phyloP scores from a whole-genome alignment of 108 stramenopile genomes.

The Cyclotella atomus region DNA sequence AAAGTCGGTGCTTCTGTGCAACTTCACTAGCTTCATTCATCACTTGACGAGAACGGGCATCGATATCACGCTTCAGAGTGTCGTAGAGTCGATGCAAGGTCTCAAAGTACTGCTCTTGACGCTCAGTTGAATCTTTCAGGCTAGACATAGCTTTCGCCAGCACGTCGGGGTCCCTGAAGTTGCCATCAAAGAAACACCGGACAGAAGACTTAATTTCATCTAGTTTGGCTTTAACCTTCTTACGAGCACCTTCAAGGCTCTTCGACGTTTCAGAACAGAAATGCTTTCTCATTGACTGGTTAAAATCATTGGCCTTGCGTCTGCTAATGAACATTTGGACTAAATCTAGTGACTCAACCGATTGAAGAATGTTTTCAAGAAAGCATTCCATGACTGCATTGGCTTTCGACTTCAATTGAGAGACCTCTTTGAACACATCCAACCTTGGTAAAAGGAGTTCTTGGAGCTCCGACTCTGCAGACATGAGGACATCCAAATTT shows the following conservation, averaged over 20 bases:
- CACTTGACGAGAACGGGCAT: constrained; percentile 7
- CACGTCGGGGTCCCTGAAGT: constrained; percentile 29
- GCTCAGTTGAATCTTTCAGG: constrained; percentile 40
- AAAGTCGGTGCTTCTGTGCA: constrained; percentile 30
- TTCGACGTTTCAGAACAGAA: background rate
- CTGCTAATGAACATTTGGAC: constrained; percentile 2
- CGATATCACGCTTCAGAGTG: constrained; percentile 16
- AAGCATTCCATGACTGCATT: background rate
- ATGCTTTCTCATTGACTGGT: background rate
- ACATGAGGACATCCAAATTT: constrained; percentile 31
- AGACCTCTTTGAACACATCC: constrained; percentile 21
- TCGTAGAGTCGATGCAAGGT: constrained; percentile 39
- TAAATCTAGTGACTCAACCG: constrained; percentile 26
- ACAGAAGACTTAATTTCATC: constrained; percentile 7
- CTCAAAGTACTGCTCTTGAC: background rate
- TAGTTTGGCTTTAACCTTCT: constrained; percentile 1
- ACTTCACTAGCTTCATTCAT: constrained; percentile 3
- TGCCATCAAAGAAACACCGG: constrained; percentile 10
- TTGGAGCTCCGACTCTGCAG: constrained; percentile 39
- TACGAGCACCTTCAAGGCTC: background rate
- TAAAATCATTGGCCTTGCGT: constrained; percentile 9
- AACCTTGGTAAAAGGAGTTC: constrained; percentile 10
- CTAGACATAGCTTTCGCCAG: constrained; percentile 33
- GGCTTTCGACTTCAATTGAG: background rate
- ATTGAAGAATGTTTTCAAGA: background rate